A percentile compares a stretch with the other conserved stretches of the same genome.
Conservation (phyloP, 306 rosid genomes). For the Glycine soja region DNA sequence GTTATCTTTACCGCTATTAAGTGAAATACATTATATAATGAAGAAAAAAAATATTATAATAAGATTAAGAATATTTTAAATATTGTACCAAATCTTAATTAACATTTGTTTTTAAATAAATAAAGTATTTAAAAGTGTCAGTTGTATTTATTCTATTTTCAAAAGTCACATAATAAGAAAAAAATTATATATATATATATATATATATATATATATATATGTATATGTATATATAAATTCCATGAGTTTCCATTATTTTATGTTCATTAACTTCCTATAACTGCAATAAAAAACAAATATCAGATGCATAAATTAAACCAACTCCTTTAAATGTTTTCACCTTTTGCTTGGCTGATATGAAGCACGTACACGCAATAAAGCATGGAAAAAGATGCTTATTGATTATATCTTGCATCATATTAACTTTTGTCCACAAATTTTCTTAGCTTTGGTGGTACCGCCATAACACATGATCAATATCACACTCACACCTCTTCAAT, state of each 20-base stretch:
- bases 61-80: not conserved
- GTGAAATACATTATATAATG: not conserved
- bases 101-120: not conserved
- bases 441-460: constrained; percentile 21
- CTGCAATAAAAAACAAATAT: constrained; percentile 10
- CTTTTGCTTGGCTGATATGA: constrained; percentile 31
- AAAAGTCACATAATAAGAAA: not conserved
- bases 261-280: not conserved
- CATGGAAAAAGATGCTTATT: constrained; percentile 19
- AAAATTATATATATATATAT: too few species aligned
- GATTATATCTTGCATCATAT: constrained; percentile 21
- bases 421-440: constrained; percentile 46
- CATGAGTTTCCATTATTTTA: too few species aligned
- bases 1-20: too few species aligned
- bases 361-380: constrained; percentile 43
- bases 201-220: too few species aligned
- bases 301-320: not conserved
- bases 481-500: constrained; percentile 1
- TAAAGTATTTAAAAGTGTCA: not conserved
- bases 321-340: not conserved
- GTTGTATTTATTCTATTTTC: not conserved
- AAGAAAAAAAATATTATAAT: not conserved
- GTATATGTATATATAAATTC: too few species aligned
- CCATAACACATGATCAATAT: constrained; percentile 31
- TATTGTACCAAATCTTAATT: not conserved